A percentile compares a stretch with the other conserved stretches of the same genome.
These are phyloP conservation scores for Bacidia gigantensis DNA, from an alignment of 495 filamentous ascomycete species.

Conservation along the genomic window DNA sequence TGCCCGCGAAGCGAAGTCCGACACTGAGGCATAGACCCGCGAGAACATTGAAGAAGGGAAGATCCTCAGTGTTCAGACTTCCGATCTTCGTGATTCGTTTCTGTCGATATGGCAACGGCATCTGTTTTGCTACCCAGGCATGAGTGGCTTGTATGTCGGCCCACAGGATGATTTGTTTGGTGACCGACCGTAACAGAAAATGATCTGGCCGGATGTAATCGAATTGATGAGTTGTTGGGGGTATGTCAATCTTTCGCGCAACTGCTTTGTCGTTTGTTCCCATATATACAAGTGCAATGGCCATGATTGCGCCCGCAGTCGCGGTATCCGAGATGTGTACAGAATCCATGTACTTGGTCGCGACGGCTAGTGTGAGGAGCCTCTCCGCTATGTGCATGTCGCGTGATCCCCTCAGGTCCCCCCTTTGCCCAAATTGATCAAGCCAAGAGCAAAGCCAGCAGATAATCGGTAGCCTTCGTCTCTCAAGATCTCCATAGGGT, in stretches of 20 bases:
- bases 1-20: slow-evolving; percentile 78
- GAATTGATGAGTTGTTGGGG: slow-evolving; percentile 76
- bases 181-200: slow-evolving; percentile 76
- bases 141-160: slow-evolving; percentile 55
- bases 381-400: slow-evolving; percentile 92
- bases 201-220: slow-evolving; percentile 92
- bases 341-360: slow-evolving; percentile 71
- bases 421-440: slow-evolving; percentile 92
- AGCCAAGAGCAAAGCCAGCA: slow-evolving; percentile 83
- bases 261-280: slow-evolving; percentile 84
- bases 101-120: slow-evolving; percentile 53
- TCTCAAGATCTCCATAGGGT: slow-evolving; percentile 53
- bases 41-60: slow-evolving; percentile 87
- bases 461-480: slow-evolving; percentile 92
- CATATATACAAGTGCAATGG: slow-evolving; percentile 92
- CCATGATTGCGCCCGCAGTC: slow-evolving; percentile 77
- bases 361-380: slow-evolving; percentile 68
- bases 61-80: slow-evolving; percentile 54
- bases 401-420: slow-evolving; percentile 72
- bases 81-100: slow-evolving; percentile 40
- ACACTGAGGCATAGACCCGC: slow-evolving; percentile 79
- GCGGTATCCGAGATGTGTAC: slow-evolving; percentile 89
- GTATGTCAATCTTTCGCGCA: slow-evolving; percentile 84
- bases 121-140: slow-evolving; percentile 58
- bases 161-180: slow-evolving; percentile 93